phyloP scores from a whole-genome alignment of 1,284 basidiomycete species.

The Cryptococcus hybrid region DNA sequence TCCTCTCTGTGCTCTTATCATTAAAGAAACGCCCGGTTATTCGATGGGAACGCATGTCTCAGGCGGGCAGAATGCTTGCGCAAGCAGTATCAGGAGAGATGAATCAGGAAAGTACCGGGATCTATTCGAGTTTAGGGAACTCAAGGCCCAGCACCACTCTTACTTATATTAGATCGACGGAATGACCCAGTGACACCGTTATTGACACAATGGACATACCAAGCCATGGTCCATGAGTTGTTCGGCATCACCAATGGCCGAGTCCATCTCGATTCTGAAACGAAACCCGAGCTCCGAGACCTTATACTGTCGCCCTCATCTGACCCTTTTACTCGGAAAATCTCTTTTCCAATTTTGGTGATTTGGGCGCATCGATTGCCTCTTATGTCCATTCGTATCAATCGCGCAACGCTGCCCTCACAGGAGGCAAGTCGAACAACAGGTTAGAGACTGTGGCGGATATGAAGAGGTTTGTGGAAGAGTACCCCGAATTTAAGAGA shows the following conservation, averaged over 20 bases:
- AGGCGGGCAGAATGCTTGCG: slow-evolving; percentile 86
- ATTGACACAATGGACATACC: slow-evolving; percentile 99
- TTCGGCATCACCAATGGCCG: slow-evolving; percentile 92
- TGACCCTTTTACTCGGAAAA: slow-evolving; percentile 92
- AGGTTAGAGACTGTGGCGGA: slow-evolving; percentile 94
- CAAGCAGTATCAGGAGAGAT: slow-evolving; percentile 65
- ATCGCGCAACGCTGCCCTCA: slow-evolving; percentile 61
- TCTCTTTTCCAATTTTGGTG: slow-evolving; percentile 92
- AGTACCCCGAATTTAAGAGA: slow-evolving; percentile 96
- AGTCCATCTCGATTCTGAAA: slow-evolving; percentile 82
- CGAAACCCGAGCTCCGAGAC: slow-evolving; percentile 84
- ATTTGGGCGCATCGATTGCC: slow-evolving; percentile 89
- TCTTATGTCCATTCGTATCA: slow-evolving; percentile 95
- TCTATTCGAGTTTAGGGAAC: slow-evolving; percentile 57
- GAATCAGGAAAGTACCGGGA: slow-evolving; percentile 50
- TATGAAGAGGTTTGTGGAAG: slow-evolving; percentile 98
- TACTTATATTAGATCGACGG: slow-evolving; percentile 70
- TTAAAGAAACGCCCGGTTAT: slow-evolving; percentile 93
- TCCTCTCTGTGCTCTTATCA: slow-evolving; percentile 86
- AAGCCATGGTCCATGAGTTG: slow-evolving; percentile 98
- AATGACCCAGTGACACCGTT: slow-evolving; percentile 98
- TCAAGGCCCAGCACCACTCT: slow-evolving; percentile 54
- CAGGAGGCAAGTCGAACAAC: slow-evolving; percentile 61
- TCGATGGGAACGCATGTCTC: slow-evolving; percentile 90
- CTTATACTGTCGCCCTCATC: slow-evolving; percentile 88